Evolutionary conservation across 352 stramenopile species (phyloP).

Genomic region (Nothophytophthora sp.): DNA sequence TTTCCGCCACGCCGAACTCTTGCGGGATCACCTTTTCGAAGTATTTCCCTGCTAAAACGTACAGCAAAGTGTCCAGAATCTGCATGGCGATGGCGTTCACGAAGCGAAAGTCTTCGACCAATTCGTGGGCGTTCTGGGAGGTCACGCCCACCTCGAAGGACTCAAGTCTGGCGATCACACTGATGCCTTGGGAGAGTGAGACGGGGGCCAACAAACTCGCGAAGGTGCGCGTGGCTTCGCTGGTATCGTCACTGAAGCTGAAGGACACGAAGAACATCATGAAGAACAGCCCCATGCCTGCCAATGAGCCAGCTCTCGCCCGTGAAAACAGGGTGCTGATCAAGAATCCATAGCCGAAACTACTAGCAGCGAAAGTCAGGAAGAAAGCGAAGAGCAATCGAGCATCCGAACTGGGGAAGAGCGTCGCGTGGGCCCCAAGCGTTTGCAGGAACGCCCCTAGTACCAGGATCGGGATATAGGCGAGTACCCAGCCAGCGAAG

Average conservation of each 20-base stretch:
- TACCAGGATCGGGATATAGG: conserved; percentile 67
- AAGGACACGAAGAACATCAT: conserved; percentile 80
- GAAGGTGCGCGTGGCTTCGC: conserved; percentile 26
- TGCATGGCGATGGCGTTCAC: conserved; percentile 78
- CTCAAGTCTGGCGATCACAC: conserved; percentile 65
- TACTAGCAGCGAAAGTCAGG: conserved; percentile 76
- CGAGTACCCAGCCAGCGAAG: conserved; percentile 70
- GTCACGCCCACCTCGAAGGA: conserved; percentile 44
- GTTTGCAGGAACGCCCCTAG: conserved; percentile 52
- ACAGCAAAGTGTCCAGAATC: conserved; percentile 89
- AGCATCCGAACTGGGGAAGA: conserved; percentile 53
- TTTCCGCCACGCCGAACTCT: conserved; percentile 88
- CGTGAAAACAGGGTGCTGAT: conserved; percentile 69
- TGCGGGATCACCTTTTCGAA: conserved; percentile 92
- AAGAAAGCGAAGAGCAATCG: conserved; percentile 65
- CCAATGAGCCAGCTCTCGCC: conserved; percentile 55
- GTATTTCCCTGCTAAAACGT: conserved; percentile 86
- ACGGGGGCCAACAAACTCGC: conserved; percentile 67
- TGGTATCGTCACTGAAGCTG: conserved; percentile 64
- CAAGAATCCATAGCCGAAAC: conserved; percentile 76
- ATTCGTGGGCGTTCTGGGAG: conserved; percentile 32
- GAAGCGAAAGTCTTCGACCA: conserved; percentile 57
- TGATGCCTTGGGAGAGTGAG: conserved; percentile 71
- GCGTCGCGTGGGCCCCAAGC: conserved; percentile 19
- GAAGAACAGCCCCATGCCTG: conserved; percentile 79